phyloP scores from a whole-genome alignment of 257 asterid species.

The Fraxinus quadrangulata region DNA sequence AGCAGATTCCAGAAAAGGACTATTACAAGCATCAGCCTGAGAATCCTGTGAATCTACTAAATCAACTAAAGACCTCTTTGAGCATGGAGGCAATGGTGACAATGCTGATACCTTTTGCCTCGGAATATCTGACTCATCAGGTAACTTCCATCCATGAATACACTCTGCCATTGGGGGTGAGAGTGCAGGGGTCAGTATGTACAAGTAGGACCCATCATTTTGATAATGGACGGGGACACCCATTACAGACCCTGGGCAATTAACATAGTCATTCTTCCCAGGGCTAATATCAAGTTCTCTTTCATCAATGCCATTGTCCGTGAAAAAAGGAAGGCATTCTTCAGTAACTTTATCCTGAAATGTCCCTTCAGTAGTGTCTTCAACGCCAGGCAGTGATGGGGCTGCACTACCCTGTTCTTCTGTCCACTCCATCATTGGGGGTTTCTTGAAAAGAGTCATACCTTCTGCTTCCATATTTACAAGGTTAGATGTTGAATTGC shows the following conservation, averaged over 20 bases:
- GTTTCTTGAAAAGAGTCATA: slow-evolving; percentile 58
- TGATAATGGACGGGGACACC: slow-evolving; percentile 76
- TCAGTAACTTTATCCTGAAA: slow-evolving; percentile 37
- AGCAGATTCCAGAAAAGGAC: slow-evolving; percentile 39
- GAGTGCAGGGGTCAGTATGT: slow-evolving; percentile 69
- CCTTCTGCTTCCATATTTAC: slow-evolving; percentile 37
- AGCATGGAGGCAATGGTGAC: slow-evolving; percentile 36
- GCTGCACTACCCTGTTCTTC: slow-evolving; percentile 36
- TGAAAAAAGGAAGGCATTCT: slow-evolving; percentile 57
- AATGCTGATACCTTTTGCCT: slow-evolving; percentile 28
- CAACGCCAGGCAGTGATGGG: slow-evolving; percentile 27
- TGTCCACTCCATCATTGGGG: slow-evolving; percentile 60
- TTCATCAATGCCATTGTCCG: slow-evolving; percentile 39
- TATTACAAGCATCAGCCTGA: slow-evolving; percentile 40
- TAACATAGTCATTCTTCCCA: slow-evolving; percentile 27
- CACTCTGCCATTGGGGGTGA: slow-evolving; percentile 72
- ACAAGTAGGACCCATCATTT: slow-evolving; percentile 80
- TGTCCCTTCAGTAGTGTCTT: slow-evolving; percentile 23
- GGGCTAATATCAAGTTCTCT: slow-evolving; percentile 33
- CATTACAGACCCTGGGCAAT: slow-evolving; percentile 40
- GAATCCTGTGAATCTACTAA: slow-evolving; percentile 50
- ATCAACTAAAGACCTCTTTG: slow-evolving; percentile 35
- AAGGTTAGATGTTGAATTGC: slow-evolving; percentile 29
- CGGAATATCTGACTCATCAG: slow-evolving; percentile 28
- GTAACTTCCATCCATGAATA: slow-evolving; percentile 63